These are phyloP conservation scores for Harrya chromipes DNA, from an alignment of 768 basidiomycete genomes.

Conservation along the genomic window DNA sequence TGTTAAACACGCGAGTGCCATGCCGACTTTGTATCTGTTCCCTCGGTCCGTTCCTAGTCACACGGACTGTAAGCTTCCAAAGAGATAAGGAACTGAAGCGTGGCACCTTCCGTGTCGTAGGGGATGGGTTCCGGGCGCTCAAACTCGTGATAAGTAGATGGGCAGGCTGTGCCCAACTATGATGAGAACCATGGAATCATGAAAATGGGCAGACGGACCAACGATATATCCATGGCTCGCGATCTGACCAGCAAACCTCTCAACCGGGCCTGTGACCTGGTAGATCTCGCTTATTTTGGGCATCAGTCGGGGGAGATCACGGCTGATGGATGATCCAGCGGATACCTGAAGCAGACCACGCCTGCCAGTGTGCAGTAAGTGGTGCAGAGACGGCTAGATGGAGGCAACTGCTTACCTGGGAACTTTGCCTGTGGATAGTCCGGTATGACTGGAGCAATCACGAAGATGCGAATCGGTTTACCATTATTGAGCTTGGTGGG, in stretches of 20 bases:
- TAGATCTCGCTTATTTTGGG: conserved; percentile 77
- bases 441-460: conserved; percentile 76
- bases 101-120: conserved; percentile 78
- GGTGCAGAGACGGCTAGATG: neutral
- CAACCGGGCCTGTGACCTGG: conserved; percentile 96
- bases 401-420: conserved; percentile 51
- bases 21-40: conserved; percentile 81
- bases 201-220: conserved; percentile 42
- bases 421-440: conserved; percentile 90
- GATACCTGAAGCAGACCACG: conserved; percentile 77
- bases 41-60: conserved; percentile 76
- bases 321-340: neutral
- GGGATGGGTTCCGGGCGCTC: conserved; percentile 84
- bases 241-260: conserved; percentile 85
- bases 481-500: conserved; percentile 63
- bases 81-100: neutral
- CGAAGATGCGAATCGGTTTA: conserved; percentile 72
- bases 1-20: neutral
- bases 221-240: conserved; percentile 85
- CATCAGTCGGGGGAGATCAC: neutral
- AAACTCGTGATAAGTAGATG: conserved; percentile 90
- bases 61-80: neutral
- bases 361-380: conserved; percentile 38
- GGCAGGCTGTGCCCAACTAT: conserved; percentile 52
- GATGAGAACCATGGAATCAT: neutral